Evolutionary conservation across 495 filamentous ascomycete genomes (phyloP), one percentile per base, ranked within the genome.

Genomic region (Penicillium flavigenum): DNA sequence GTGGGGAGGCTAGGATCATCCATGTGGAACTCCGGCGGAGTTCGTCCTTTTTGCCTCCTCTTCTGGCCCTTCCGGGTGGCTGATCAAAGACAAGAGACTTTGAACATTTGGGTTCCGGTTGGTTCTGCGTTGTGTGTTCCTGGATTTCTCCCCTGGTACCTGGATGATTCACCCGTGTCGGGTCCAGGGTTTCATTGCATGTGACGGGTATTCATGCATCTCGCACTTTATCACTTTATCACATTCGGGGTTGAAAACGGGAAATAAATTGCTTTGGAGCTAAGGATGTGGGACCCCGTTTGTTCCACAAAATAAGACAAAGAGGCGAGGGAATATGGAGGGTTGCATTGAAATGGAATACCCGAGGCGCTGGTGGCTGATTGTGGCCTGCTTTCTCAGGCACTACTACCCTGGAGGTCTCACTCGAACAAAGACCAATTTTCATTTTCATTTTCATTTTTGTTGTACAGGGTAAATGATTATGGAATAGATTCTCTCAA

Each of bases 131-230:
- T 34, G 31, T 29, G 17, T 27, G 42, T 47, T 39, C 22, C 53
- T 54, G 43, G 38, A n/a, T 38, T 38, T 36, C 26, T 54, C 53
- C 53, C 53, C 53, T 55, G 53, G 53, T 55, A 17, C 53, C 53
- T 47, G 53, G 10, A 55, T n/a, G 19, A 22, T 47, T 36, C 31
- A 27, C 6, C 42, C 36, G 29, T 38, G 34, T 34, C 36, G 7
- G 36, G 16, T 34, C 27, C 17, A 48, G 16, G 46, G 29, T 3
- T 14, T 47, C 14, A 17, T 27, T 48, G 9, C 46, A 32, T 32
- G 46, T 48, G 46, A 31, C 16, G 46, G 17, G 8, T 17, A 48
- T 17, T 11, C 26, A 14, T 50, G 17, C 16, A 24, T 51, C 22
- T 8, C 19, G 49, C 46, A 34, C 29, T 36, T 51, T 3, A 22